Conservation (phyloP, 2,329 filamentous ascomycete species). For the Emydomyces testavorans region DNA sequence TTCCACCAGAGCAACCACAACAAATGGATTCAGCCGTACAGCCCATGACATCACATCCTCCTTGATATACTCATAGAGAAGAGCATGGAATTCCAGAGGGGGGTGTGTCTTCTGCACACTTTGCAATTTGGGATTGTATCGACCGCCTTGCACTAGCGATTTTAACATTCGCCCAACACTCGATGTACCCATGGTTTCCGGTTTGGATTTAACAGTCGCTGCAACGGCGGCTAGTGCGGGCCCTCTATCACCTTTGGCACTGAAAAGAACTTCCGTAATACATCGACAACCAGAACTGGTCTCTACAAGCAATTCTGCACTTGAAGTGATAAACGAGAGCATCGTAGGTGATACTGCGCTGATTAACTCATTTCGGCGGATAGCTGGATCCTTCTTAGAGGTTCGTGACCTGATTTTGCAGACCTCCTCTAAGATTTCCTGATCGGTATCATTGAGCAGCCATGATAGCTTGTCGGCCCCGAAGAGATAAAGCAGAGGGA, state of each 20-base stretch:
- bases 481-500: constrained; percentile 70
- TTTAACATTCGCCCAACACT: constrained; percentile 76
- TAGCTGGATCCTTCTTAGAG: constrained; percentile 80
- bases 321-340: constrained; percentile 58
- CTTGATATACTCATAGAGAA: constrained; percentile 72
- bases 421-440: constrained; percentile 63
- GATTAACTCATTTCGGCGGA: constrained; percentile 64
- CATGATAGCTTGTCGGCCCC: constrained; percentile 50
- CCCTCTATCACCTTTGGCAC: constrained; percentile 62
- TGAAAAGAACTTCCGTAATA: constrained; percentile 69
- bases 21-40: constrained; percentile 72
- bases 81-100: constrained; percentile 64
- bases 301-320: constrained; percentile 56
- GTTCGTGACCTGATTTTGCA: constrained; percentile 69
- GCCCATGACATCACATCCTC: constrained; percentile 70
- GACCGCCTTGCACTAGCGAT: constrained; percentile 77
- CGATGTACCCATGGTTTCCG: constrained; percentile 49
- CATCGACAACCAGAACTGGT: constrained; percentile 80
- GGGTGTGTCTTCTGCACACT: constrained; percentile 61
- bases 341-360: constrained; percentile 62
- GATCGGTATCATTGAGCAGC: constrained; percentile 52
- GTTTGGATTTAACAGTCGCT: constrained; percentile 32
- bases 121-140: constrained; percentile 65
- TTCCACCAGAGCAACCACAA: constrained; percentile 71
- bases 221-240: constrained; percentile 58